These are phyloP conservation scores for Haematococcus sp. DNA, from an alignment of 139 green algal species.

Conservation along the genomic window DNA sequence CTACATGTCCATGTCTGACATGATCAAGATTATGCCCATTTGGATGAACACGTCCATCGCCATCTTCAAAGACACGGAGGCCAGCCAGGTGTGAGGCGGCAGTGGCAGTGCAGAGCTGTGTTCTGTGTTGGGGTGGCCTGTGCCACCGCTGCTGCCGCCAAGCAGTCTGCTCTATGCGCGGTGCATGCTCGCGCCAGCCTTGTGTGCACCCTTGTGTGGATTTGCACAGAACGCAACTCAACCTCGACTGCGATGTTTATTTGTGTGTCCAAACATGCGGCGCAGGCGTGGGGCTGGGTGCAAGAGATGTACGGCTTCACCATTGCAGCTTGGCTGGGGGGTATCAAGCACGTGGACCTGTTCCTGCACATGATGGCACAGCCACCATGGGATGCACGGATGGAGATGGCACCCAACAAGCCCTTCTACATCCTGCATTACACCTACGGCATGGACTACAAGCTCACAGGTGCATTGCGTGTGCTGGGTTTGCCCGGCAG, in stretches of 20 bases:
- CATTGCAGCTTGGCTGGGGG: constrained; percentile 58
- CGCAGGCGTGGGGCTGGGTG: constrained; percentile 79
- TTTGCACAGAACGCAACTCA: neutral
- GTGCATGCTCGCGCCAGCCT: no score
- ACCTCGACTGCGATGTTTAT: neutral
- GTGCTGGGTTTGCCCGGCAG: no score
- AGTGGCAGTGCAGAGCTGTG: no score
- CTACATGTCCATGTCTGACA: constrained; percentile 74
- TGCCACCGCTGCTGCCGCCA: no score
- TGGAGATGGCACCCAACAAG: constrained; percentile 38
- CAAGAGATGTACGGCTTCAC: constrained; percentile 97
- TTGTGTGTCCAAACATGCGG: neutral
- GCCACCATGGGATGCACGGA: constrained; percentile 86
- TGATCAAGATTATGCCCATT: constrained; percentile 67
- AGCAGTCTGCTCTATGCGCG: no score
- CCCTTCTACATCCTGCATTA: constrained; percentile 94
- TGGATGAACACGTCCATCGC: constrained; percentile 91
- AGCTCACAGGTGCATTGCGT: no score
- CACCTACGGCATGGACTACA: constrained; percentile 97
- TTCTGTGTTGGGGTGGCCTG: no score
- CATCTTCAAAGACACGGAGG: constrained; percentile 87
- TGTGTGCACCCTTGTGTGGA: neutral
- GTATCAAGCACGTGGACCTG: constrained; percentile 64
- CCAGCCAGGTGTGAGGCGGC: constrained; percentile 59
- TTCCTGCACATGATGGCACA: constrained; percentile 67